phyloP scores from a whole-genome alignment of 371 early-diverging fungal genomes.

The Mortierella sp. region DNA sequence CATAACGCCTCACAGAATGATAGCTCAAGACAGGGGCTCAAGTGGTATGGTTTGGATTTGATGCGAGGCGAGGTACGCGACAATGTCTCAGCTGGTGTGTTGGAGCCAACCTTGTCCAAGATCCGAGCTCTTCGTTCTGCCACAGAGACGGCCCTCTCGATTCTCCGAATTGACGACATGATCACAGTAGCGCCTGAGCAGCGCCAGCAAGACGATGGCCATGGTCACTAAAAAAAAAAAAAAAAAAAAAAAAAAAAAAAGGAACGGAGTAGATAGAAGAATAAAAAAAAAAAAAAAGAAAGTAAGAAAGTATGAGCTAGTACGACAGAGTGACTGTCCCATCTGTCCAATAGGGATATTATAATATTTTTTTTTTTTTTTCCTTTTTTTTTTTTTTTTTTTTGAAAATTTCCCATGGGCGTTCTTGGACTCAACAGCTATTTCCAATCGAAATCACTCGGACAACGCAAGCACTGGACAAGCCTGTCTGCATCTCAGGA shows the following conservation, averaged over 20 bases:
- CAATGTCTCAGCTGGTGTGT: constrained; percentile 96
- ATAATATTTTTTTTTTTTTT: background rate
- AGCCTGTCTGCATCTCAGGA: background rate
- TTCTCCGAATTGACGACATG: constrained; percentile 99
- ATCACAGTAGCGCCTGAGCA: constrained; percentile 78
- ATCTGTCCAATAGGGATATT: background rate
- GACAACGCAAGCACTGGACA: constrained; percentile 46
- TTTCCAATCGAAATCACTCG: constrained; percentile 47
- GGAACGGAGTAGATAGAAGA: too few relatives aligned
- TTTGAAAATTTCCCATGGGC: constrained; percentile 33
- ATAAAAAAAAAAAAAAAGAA: background rate
- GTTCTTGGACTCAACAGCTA: constrained; percentile 47
- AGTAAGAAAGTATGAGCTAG: background rate
- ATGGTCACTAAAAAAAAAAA: constrained; percentile 56
- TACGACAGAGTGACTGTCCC: background rate
- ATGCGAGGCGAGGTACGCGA: constrained; percentile 95
- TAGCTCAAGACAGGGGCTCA: constrained; percentile 77
- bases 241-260: background rate
- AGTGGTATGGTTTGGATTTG: constrained; percentile 95
- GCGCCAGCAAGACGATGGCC: constrained; percentile 62
- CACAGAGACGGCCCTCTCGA: constrained; percentile 99
- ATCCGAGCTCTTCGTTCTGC: constrained; percentile 99
- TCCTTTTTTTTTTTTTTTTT: background rate
- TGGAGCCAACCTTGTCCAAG: constrained; percentile 99
- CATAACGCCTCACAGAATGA: constrained; percentile 88